phyloP scores from a whole-genome alignment of 352 stramenopile species.

The Pythium coloratum region DNA sequence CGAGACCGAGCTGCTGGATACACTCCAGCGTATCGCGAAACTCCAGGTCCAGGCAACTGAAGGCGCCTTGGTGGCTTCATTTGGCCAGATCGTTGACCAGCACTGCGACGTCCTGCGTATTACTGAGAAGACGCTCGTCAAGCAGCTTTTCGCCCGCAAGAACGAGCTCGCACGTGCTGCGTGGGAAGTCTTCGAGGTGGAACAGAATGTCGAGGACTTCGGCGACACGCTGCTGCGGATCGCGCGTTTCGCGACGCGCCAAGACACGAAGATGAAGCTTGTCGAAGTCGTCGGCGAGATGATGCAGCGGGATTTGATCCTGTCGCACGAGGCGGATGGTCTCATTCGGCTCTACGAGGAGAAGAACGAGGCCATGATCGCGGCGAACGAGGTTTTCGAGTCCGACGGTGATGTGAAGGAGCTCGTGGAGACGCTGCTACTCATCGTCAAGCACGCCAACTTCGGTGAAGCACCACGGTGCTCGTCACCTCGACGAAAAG shows the following conservation, averaged over 20 bases:
- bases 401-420: constrained; percentile 73
- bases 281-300: constrained; percentile 73
- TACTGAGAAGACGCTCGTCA: constrained; percentile 40
- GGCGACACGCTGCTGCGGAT: constrained; percentile 54
- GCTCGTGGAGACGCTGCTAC: constrained; percentile 73
- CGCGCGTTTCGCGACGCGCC: constrained; percentile 49
- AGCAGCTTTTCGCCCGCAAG: constrained; percentile 44
- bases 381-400: constrained; percentile 71
- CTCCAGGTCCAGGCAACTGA: constrained; percentile 52
- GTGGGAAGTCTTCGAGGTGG: constrained; percentile 50
- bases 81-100: constrained; percentile 35
- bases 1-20: constrained; percentile 68
- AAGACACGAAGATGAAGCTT: constrained; percentile 45
- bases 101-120: constrained; percentile 37
- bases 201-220: constrained; percentile 47
- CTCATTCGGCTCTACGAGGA: constrained; percentile 63
- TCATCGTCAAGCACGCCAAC: constrained; percentile 80
- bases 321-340: constrained; percentile 55
- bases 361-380: constrained; percentile 71
- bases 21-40: constrained; percentile 66
- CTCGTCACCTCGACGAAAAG: constrained; percentile 21
- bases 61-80: constrained; percentile 36
- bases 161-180: constrained; percentile 52
- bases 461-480: constrained; percentile 41
- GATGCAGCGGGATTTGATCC: constrained; percentile 50